A percentile compares a stretch with the other conserved stretches of the same genome.
Conservation (phyloP, 2,329 filamentous ascomycete genomes). For the Verticillium longisporum region DNA sequence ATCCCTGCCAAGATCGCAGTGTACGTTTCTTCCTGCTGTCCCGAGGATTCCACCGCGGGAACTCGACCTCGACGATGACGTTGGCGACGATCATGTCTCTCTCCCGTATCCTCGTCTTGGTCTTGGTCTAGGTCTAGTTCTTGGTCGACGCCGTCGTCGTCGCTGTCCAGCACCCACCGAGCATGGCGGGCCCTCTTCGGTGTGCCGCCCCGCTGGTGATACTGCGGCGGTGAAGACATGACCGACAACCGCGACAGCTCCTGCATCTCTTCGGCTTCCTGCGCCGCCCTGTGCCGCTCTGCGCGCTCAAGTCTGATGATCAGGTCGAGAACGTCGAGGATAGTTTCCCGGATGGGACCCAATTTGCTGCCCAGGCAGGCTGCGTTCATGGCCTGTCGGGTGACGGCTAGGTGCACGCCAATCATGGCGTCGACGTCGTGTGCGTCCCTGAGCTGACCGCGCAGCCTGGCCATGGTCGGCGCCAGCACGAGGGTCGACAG, state of each 20-base stretch:
- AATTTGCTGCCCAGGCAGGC: constrained; percentile 64
- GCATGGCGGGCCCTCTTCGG: constrained; percentile 10
- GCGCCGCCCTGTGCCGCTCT: constrained; percentile 31
- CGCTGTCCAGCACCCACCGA: constrained; percentile 19
- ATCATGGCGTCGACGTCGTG: constrained; percentile 80
- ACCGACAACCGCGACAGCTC: constrained; percentile 32
- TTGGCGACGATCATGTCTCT: constrained; percentile 9
- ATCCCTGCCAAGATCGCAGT: constrained; percentile 47
- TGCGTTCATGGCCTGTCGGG: constrained; percentile 57
- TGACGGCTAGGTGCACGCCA: constrained; percentile 56
- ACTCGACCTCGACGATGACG: constrained; percentile 16
- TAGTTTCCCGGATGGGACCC: constrained; percentile 61
- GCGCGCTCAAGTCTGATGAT: constrained; percentile 62
- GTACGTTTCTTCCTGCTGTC: constrained; percentile 30
- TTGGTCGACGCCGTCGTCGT: constrained; percentile 13
- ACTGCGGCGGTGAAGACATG: constrained; percentile 19
- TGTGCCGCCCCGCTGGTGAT: constrained; percentile 13
- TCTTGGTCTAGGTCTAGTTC: constrained; percentile 17
- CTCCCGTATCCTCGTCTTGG: constrained; percentile 22
- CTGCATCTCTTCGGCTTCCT: constrained; percentile 27
- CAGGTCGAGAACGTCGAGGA: constrained; percentile 72
- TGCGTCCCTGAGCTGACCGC: constrained; percentile 47
- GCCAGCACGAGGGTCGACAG: constrained; percentile 66
- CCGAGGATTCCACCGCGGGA: constrained; percentile 11
- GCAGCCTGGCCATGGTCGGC: constrained; percentile 51